phyloP scores from a whole-genome alignment of 768 basidiomycete species.

The Tylopilus sp. region DNA sequence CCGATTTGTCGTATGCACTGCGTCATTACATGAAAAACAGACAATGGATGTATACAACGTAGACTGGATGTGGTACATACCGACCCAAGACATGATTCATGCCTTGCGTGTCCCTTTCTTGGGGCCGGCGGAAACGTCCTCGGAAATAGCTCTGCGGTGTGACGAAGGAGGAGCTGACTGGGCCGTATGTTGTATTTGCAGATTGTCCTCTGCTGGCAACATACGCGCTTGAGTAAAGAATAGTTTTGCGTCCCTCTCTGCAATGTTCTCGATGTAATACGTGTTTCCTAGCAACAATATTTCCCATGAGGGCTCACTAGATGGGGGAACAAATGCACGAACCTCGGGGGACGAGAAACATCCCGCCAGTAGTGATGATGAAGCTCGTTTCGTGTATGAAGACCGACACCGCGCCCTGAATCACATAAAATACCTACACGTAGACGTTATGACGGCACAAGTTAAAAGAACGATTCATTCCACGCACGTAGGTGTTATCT shows the following conservation, averaged over 20 bases:
- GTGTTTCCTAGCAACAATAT: conserved; percentile 61
- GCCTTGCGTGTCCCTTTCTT: conserved; percentile 18
- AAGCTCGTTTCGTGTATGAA: conserved; percentile 78
- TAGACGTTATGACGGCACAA: background rate
- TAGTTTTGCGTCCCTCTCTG: conserved; percentile 70
- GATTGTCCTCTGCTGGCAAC: conserved; percentile 32
- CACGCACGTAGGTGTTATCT: conserved; percentile 88
- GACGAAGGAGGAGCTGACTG: conserved; percentile 30
- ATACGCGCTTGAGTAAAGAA: conserved; percentile 91
- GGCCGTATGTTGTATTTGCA: conserved; percentile 23
- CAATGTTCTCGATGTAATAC: conserved; percentile 88
- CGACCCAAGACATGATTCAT: background rate
- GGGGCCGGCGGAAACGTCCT: conserved; percentile 13
- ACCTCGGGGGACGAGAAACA: conserved; percentile 92
- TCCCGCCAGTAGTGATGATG: conserved; percentile 75
- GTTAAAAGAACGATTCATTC: background rate
- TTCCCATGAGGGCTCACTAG: background rate
- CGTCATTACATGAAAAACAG: background rate
- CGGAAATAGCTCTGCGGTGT: conserved; percentile 27
- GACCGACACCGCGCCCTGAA: conserved; percentile 86
- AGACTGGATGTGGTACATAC: background rate
- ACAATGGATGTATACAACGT: background rate
- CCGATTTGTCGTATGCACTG: background rate
- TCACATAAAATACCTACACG: conserved; percentile 68
- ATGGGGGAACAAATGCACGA: conserved; percentile 16